Base-by-base conservation (phyloP, 2,329 filamentous ascomycete genomes). In the Knoxdaviesia capensis region DNA sequence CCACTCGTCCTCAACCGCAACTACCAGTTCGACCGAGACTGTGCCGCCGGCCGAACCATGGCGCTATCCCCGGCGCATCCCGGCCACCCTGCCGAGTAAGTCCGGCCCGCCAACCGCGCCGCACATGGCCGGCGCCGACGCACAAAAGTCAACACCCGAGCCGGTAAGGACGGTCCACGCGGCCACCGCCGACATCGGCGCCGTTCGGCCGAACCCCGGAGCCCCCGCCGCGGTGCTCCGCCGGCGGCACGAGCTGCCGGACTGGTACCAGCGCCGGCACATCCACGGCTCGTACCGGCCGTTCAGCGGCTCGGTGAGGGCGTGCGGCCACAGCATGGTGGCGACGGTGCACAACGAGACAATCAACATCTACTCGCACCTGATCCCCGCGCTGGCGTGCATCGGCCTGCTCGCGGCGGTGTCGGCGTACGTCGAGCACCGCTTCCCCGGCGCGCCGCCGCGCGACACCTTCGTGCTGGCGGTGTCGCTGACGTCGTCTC, bases 331-430 rank as follows among this genome's bases (percentile, higher is more conserved):
- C 30, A 66, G 62, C 43, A 59, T 56, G 54, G 46, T 50, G 2
- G 61, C 20, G 20, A 20, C 63, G 47, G 34, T 57, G 9, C 54
- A 58, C 48, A 58, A 57, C 44, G 53, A 58, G 44, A 50, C 53
- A 3, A 45, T 52, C 45, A 57, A 57, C 47, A 57, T 57, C 44
- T 54, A 51, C 46, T 49, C 54, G 9, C 54, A 58, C 48, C 54
- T 69, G 5, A 47, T 69, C 3, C 65, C 66, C 0, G 61, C 56
- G 7, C 36, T 64, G 3, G 20, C 55, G 28, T 56, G 56, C 43
- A 41, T 59, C 5, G 36, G 58, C 6, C 51, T 52, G 20, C 53
- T 60, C 44, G 48, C 45, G 35, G 46, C 47, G 31, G 44, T 52
- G 42, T 42, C 41, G 35, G 45, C 45, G 36, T 54, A 57, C 39